Evolutionary conservation across 1,139 yeast genomes (phyloP), one percentile per base, ranked within the genome.

Genomic region (Saccharomycopsis phalli): DNA sequence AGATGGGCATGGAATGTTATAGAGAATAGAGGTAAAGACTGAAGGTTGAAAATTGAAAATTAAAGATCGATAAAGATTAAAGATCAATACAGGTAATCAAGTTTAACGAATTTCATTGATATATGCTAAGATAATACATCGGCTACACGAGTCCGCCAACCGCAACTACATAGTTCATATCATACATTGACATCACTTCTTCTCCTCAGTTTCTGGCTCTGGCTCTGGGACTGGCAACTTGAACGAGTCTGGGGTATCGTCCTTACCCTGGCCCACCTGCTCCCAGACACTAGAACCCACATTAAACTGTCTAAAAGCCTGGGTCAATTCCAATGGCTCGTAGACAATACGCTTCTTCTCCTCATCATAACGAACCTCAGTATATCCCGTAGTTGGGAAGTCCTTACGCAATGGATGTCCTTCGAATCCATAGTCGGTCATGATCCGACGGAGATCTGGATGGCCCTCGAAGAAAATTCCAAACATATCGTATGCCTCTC

Each of bases 321-420:
- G 95, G 33, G 94, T 81, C 60, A 83, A 71, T 65, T 84, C 94
- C 56, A 84, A 71, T 38, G 95, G 95, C 63, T 83, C 94, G 58
- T 84, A 84, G 26, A 84, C 84, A 45, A 84, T 79, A 58, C 95
- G 74, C 69, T 83, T 79, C 73, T 84, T 84, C 62, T 84, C 94
- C 59, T 83, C 88, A 60, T 84, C 94, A 61, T 83, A 84, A 59
- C 91, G 74, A 35, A 84, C 86, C 65, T 84, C 94, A 39, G 93
- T 82, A 63, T 81, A 84, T 47, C 94, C 94, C 36, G 94, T 81
- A 36, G 91, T 76, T 53, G 95, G 95, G 81, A 84, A 84, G 62
- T 84, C 95, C 62, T 84, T 84, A 62, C 94, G 76, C 59, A 84
- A 71, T 13, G 95, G 95, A 58, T 84, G 93, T 42, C 95, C 95